Percentiles rank a stretch among this genome's conserved stretches.
These are phyloP conservation scores for Heterobasidion occidentale DNA, from an alignment of 1,284 basidiomycete genomes.

Conservation along the genomic window DNA sequence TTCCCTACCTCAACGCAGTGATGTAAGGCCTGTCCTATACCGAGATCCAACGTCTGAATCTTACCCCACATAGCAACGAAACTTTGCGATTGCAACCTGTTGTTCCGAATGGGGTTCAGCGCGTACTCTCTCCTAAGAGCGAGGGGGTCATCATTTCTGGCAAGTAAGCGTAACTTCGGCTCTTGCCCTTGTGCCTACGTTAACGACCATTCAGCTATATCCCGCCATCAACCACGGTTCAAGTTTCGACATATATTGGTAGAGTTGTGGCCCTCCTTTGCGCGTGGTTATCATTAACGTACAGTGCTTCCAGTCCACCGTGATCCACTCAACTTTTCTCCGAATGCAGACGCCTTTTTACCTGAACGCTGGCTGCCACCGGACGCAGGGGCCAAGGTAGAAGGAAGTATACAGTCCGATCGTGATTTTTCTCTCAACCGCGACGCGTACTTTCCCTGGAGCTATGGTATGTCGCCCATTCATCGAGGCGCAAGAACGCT, in stretches of 20 bases:
- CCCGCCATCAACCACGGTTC: background rate
- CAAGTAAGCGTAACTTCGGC: constrained; percentile 14
- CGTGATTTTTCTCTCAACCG: background rate
- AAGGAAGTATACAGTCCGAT: constrained; percentile 4
- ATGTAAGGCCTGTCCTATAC: background rate
- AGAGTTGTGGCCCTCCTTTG: constrained; percentile 5
- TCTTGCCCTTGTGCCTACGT: background rate
- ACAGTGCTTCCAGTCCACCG: constrained; percentile 15
- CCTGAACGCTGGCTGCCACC: constrained; percentile 23
- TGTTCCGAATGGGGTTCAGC: constrained; percentile 41
- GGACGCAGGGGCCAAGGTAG: background rate
- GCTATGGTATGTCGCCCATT: background rate
- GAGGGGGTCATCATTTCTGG: constrained; percentile 14
- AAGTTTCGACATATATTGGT: constrained; percentile 7
- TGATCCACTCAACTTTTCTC: constrained; percentile 23
- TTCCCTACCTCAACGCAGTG: constrained; percentile 26
- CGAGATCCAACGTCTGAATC: background rate
- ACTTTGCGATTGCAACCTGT: constrained; percentile 46
- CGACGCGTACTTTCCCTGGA: background rate
- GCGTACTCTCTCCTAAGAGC: constrained; percentile 23
- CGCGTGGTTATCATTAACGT: background rate
- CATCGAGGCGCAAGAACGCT: background rate
- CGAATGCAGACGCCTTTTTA: constrained; percentile 20
- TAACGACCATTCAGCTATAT: background rate
- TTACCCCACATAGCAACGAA: constrained; percentile 21